A percentile compares a stretch with the other conserved stretches of the same genome.
phyloP scores from a whole-genome alignment of 2,329 filamentous ascomycete genomes.

The Chaetomiaceae sp. region DNA sequence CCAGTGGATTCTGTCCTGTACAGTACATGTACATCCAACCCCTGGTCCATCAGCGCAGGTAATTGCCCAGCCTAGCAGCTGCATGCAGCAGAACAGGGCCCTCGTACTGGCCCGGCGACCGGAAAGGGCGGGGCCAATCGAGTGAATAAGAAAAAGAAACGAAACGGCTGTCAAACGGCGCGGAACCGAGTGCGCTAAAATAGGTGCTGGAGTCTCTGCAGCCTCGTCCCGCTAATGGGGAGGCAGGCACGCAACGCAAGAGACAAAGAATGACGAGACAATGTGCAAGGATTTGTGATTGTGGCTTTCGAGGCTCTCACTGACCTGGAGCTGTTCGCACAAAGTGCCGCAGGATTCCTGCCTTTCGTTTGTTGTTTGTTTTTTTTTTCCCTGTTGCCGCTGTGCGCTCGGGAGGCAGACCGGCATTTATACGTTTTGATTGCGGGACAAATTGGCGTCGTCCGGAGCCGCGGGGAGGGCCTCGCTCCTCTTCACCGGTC shows the following conservation, averaged over 20 bases:
- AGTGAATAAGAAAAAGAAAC: neutral
- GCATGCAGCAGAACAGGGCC: constrained; percentile 14
- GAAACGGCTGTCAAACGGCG: constrained; percentile 14
- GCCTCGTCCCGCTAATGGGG: constrained; percentile 14
- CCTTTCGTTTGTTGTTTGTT: constrained; percentile 1
- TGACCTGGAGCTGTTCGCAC: constrained; percentile 18
- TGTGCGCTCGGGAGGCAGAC: neutral
- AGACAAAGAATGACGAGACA: constrained; percentile 7
- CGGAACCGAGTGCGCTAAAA: constrained; percentile 1
- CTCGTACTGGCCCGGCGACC: constrained; percentile 15
- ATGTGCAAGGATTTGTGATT: constrained; percentile 13
- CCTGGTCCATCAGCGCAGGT: constrained; percentile 10
- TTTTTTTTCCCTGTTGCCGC: neutral
- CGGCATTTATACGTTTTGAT: constrained; percentile 21
- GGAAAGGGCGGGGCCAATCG: constrained; percentile 15
- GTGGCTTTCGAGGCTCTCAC: constrained; percentile 23
- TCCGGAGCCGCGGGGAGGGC: constrained; percentile 17
- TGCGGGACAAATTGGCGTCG: constrained; percentile 25
- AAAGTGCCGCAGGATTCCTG: constrained; percentile 13
- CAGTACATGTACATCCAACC: neutral
- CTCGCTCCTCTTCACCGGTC: constrained; percentile 5
- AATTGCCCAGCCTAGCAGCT: constrained; percentile 13
- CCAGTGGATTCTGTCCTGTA: no score
- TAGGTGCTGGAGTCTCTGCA: constrained; percentile 4
- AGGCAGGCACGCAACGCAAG: neutral